Evolutionary conservation across 2,329 filamentous ascomycete genomes (phyloP).

Genomic region (Alternaria gaisen): DNA sequence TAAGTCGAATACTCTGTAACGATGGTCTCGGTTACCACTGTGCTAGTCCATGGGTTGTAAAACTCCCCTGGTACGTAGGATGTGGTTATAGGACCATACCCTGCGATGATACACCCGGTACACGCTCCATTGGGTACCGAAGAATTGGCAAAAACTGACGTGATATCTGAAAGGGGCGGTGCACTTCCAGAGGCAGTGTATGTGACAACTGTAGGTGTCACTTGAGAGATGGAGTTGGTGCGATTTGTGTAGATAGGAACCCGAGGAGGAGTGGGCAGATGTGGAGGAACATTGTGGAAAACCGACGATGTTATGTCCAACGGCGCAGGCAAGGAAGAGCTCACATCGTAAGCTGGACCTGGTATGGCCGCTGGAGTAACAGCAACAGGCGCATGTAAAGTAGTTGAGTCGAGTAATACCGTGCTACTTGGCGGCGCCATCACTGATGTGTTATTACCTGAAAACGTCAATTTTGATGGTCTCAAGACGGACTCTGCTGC

Average conservation of each 20-base stretch:
- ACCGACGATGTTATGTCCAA: neutral
- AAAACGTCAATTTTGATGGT: constrained; percentile 1
- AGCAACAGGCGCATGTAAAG: constrained; percentile 3
- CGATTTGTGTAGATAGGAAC: constrained; percentile 5
- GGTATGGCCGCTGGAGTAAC: neutral
- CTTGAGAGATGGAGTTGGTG: neutral
- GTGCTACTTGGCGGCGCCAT: neutral
- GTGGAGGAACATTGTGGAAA: neutral
- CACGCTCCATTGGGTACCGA: constrained; percentile 22
- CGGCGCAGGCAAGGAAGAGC: neutral
- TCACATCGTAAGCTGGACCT: neutral
- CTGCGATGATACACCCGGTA: constrained; percentile 45
- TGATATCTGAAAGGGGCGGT: neutral
- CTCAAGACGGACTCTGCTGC: constrained; percentile 1
- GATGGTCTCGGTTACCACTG: constrained; percentile 39
- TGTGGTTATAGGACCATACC: constrained; percentile 32
- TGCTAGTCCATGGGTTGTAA: constrained; percentile 27
- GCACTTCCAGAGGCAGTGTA: neutral
- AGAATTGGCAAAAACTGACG: constrained; percentile 1
- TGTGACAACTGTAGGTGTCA: neutral
- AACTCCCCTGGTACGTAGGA: constrained; percentile 20
- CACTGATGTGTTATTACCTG: constrained; percentile 1
- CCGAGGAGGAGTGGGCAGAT: neutral
- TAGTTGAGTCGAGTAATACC: neutral
- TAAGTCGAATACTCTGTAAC: constrained; percentile 38